Percentiles rank a stretch among this genome's conserved stretches.
Evolutionary conservation across 73 alveolate genomes (phyloP).

Genomic region (Paramecium primaurelia): DNA sequence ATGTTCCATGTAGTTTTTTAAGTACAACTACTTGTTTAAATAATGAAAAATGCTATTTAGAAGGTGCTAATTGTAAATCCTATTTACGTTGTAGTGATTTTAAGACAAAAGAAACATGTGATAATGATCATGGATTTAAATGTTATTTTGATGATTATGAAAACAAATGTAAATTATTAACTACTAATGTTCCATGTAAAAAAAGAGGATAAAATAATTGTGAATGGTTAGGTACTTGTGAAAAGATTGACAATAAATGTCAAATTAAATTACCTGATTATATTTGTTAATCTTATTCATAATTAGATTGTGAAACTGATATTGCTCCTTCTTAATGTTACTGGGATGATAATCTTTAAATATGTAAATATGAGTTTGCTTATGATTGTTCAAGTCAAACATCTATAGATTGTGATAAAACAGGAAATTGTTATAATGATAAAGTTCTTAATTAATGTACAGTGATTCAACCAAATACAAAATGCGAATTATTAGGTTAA

Average conservation of each 20-base stretch:
- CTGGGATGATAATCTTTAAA: neutral
- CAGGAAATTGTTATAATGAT: neutral
- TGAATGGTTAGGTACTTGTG: neutral
- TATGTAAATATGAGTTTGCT: neutral
- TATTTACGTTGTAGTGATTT: neutral
- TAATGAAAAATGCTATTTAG: constrained; percentile 26
- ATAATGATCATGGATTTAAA: neutral
- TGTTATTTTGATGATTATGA: constrained; percentile 6
- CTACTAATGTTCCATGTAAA: neutral
- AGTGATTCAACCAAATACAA: neutral
- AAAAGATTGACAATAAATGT: neutral
- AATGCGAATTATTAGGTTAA: neutral
- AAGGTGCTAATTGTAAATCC: neutral
- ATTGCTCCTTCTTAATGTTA: neutral
- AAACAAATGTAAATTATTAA: neutral
- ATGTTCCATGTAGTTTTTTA: neutral
- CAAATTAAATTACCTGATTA: neutral
- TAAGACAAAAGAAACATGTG: neutral
- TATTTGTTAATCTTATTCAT: neutral
- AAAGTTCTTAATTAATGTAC: neutral
- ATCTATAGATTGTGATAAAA: neutral
- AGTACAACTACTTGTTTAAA: neutral
- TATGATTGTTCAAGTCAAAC: neutral
- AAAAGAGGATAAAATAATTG: neutral
- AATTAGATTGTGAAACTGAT: neutral